Conservation (phyloP, 306 rosid genomes). For the Rosa persica region DNA sequence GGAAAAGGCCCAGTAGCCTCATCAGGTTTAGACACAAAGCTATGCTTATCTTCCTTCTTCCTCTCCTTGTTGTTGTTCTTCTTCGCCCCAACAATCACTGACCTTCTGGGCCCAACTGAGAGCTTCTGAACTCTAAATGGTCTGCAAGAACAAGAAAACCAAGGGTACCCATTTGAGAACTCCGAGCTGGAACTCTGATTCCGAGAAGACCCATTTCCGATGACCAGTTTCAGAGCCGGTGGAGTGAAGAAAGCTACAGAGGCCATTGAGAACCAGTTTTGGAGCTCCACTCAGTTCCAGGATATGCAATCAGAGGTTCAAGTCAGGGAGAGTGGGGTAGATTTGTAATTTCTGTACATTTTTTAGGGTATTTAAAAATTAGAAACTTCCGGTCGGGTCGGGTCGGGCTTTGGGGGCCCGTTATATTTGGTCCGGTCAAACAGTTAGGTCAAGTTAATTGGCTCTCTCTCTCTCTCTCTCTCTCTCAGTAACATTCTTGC, state of each 20-base stretch:
- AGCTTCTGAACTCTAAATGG: conserved; percentile 33
- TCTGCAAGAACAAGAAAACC: conserved; percentile 24
- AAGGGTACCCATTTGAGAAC: conserved; percentile 31
- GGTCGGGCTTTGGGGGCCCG: neutral
- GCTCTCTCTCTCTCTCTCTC: neutral
- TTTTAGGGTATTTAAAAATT: neutral
- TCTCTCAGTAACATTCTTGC: neutral
- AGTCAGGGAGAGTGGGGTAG: neutral
- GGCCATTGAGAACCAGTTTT: conserved; percentile 35
- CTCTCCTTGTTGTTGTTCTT: conserved; percentile 31
- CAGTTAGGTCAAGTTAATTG: neutral
- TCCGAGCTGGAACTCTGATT: conserved; percentile 23
- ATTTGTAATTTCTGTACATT: neutral
- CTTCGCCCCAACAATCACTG: conserved; percentile 50
- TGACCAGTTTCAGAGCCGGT: conserved; percentile 20
- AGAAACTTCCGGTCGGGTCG: neutral
- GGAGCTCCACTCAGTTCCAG: neutral
- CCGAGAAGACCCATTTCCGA: conserved; percentile 17
- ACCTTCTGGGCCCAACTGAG: conserved; percentile 31
- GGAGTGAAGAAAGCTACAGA: conserved; percentile 37
- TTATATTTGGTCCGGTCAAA: neutral
- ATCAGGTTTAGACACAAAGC: conserved; percentile 57
- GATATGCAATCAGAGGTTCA: neutral
- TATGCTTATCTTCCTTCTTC: conserved; percentile 58
- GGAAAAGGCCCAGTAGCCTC: conserved; percentile 80